Evolutionary conservation across 192 early-diverging fungal genomes (phyloP), one percentile per base, ranked within the genome.

Genomic region (Coemansia erecta): DNA sequence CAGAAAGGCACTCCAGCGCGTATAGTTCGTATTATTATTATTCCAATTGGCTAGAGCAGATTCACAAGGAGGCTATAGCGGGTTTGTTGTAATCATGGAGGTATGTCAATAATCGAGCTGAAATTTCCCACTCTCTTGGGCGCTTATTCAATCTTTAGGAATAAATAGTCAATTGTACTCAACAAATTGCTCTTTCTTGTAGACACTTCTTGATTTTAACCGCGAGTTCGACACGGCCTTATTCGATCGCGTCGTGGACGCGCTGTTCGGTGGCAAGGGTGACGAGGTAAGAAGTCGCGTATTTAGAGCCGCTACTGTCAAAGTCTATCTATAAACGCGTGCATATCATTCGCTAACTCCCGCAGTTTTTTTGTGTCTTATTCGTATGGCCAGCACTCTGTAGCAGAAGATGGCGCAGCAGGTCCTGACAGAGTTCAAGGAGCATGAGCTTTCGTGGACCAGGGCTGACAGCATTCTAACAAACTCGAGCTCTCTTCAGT

Each of bases 401-500:
- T 72, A 96, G 94, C 94, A 91, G 86, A 81, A 87, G 70, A 81
- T 81, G 60, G 97, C 97, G 39, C 87, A 92, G 62, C 84, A 88
- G 66, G 69, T 95, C 21, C 78, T 99, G 60, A 91, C 90, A 44
- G 89, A 94, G 72, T 98, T 99, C 66, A 89, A 94, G 81, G 92
- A 94, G 43, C 87, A 98, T 62, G 93, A 93, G 37, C 92, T 97
- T 35, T 85, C 97, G 22, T 99, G 97, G 97, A 91, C 90, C 62
- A 82, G 87, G 56, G 96, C 93, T 14, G 97, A 99, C 66, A 83
- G 80, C 11, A 97, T 99, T 66, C 81, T 99, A 53, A 92, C 92
- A 58, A 82, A 85, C 37, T 90, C 94, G 14, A 81, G 81, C 65
- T 81, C 85, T 18, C 58, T 87, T 43, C 84, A 92, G 65, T 89